Evolutionary conservation across 352 stramenopile genomes (phyloP).

Genomic region (Salisapilia sapeloensis): DNA sequence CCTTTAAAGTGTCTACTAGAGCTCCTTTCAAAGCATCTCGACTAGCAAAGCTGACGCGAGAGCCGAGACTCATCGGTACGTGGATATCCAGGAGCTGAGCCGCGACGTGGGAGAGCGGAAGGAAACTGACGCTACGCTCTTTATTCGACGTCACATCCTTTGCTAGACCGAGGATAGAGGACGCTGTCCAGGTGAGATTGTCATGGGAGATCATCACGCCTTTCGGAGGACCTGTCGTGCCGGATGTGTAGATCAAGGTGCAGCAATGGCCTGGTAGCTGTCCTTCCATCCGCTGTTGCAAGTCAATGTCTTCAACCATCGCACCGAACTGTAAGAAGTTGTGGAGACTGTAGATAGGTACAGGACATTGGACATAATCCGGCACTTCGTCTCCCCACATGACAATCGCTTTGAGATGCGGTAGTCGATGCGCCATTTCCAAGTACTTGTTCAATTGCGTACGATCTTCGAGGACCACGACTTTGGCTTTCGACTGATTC

Average conservation of each 20-base stretch:
- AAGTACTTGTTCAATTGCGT: constrained; percentile 61
- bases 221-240: constrained; percentile 49
- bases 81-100: constrained; percentile 72
- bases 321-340: constrained; percentile 39
- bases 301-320: constrained; percentile 7
- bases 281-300: constrained; percentile 20
- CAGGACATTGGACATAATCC: constrained; percentile 9
- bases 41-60: constrained; percentile 53
- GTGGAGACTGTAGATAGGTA: constrained; percentile 39
- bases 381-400: constrained; percentile 35
- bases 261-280: constrained; percentile 45
- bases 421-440: constrained; percentile 35
- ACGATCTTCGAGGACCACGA: constrained; percentile 62
- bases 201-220: constrained; percentile 66
- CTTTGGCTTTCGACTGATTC: constrained; percentile 52
- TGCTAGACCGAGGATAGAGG: constrained; percentile 27
- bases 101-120: constrained; percentile 72
- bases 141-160: constrained; percentile 22
- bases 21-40: constrained; percentile 54
- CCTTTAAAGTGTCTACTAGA: constrained; percentile 40
- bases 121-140: constrained; percentile 57
- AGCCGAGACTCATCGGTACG: constrained; percentile 36
- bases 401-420: constrained; percentile 57
- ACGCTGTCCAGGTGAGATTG: constrained; percentile 56
- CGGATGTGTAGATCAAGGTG: constrained; percentile 86